Percentiles rank a stretch among this genome's conserved stretches.
Evolutionary conservation across 108 stramenopile species (phyloP).

Genomic region (Poteriospumella lacustris): DNA sequence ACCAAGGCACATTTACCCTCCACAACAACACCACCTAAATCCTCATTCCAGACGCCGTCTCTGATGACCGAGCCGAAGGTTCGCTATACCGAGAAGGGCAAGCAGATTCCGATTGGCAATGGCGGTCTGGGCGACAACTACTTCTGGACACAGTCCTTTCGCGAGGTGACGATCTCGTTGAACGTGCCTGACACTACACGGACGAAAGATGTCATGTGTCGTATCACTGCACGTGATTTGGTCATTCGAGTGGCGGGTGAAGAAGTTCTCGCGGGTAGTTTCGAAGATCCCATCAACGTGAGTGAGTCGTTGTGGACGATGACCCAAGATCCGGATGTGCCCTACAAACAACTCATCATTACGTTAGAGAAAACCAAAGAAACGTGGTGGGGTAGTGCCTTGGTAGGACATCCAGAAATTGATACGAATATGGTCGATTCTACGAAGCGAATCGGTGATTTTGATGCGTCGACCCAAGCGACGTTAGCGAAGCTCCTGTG

Average conservation of each 20-base stretch:
- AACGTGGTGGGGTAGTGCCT: conserved; percentile 52
- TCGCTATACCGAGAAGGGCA: conserved; percentile 14
- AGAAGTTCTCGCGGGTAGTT: conserved; percentile 36
- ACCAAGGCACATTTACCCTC: no score
- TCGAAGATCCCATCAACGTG: conserved; percentile 21
- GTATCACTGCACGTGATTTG: conserved; percentile 30
- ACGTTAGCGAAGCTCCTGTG: conserved; percentile 54
- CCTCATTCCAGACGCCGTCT: not conserved
- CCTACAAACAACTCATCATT: conserved; percentile 33
- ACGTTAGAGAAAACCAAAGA: conserved; percentile 49
- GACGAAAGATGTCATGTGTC: conserved; percentile 42
- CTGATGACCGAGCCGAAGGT: not conserved
- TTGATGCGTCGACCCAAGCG: conserved; percentile 54
- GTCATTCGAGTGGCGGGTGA: conserved; percentile 8
- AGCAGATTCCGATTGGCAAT: conserved; percentile 53
- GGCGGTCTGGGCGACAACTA: conserved; percentile 48
- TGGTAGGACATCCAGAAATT: conserved; percentile 54
- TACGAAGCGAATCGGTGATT: conserved; percentile 45
- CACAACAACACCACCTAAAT: no score
- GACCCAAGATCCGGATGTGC: not conserved
- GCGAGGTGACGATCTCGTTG: conserved; percentile 46
- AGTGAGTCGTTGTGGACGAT: conserved; percentile 19
- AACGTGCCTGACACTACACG: conserved; percentile 39
- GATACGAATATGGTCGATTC: conserved; percentile 54
- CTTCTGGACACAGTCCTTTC: conserved; percentile 53